phyloP scores from a whole-genome alignment of 2,329 filamentous ascomycete species.

The Dothistroma septosporum region DNA sequence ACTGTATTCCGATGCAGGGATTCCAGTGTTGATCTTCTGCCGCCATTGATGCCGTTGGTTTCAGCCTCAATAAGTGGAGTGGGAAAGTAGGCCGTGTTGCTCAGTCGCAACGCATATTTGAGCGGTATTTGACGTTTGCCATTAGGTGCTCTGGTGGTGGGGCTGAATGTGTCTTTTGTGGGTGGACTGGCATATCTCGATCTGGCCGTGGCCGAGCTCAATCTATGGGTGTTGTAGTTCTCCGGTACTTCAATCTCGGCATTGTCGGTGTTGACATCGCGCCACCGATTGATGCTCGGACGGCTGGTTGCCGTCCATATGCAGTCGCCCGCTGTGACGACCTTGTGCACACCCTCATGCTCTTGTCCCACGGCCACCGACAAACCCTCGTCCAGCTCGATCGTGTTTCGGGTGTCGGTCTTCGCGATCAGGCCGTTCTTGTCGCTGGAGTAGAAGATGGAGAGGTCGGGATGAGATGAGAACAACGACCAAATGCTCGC shows the following conservation, averaged over 20 bases:
- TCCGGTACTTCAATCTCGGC: constrained; percentile 59
- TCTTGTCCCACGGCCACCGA: constrained; percentile 91
- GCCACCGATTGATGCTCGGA: constrained; percentile 90
- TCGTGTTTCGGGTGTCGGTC: constrained; percentile 76
- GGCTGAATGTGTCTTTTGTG: constrained; percentile 17
- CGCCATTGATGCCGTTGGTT: constrained; percentile 31
- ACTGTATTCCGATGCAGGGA: constrained; percentile 18
- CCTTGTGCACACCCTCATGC: constrained; percentile 71
- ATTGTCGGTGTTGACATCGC: constrained; percentile 73
- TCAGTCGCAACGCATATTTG: constrained; percentile 74
- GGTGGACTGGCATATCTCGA: constrained; percentile 38
- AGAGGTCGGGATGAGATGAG: constrained; percentile 78
- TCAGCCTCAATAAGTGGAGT: constrained; percentile 28
- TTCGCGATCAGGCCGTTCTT: constrained; percentile 92
- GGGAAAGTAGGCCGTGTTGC: constrained; percentile 76
- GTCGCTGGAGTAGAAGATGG: constrained; percentile 92
- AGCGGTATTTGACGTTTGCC: constrained; percentile 65
- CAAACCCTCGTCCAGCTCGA: constrained; percentile 79
- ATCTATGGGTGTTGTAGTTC: constrained; percentile 51
- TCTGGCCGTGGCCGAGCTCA: constrained; percentile 46
- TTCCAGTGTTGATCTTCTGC: constrained; percentile 56
- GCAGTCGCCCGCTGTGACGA: constrained; percentile 63
- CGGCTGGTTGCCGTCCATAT: constrained; percentile 88
- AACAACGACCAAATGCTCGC: constrained; percentile 96
- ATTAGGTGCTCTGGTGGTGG: constrained; percentile 2